These are phyloP conservation scores for Daedaleopsis sinensis DNA, from an alignment of 768 basidiomycete genomes.

Conservation along the genomic window DNA sequence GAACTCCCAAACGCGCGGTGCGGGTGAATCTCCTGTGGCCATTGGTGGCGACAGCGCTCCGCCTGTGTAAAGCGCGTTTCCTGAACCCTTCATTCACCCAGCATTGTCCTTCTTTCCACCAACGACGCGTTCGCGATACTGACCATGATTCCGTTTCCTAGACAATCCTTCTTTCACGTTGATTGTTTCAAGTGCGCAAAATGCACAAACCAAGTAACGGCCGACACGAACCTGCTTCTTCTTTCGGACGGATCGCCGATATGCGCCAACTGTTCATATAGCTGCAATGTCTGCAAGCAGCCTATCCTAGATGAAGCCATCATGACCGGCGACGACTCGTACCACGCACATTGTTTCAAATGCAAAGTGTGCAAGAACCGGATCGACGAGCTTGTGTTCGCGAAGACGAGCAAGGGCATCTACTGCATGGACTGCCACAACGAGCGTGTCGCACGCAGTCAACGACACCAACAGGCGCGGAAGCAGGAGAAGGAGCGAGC, in stretches of 20 bases:
- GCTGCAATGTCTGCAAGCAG: conserved; percentile 91
- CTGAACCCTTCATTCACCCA: not conserved
- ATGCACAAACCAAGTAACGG: conserved; percentile 88
- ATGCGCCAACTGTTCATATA: conserved; percentile 90
- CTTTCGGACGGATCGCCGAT: conserved; percentile 98
- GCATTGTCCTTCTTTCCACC: not conserved
- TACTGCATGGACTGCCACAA: conserved; percentile 99
- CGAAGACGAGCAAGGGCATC: conserved; percentile 97
- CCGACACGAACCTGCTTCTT: conserved; percentile 95
- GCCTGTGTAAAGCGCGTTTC: not conserved
- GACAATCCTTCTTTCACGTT: conserved; percentile 93
- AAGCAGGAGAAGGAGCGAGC: conserved; percentile 45
- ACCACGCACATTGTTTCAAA: conserved; percentile 98
- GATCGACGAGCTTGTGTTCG: conserved; percentile 98
- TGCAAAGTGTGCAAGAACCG: conserved; percentile 93
- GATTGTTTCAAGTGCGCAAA: conserved; percentile 98
- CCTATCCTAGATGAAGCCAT: conserved; percentile 99
- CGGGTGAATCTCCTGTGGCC: not conserved
- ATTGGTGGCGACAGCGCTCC: not conserved
- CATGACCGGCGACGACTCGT: conserved; percentile 99
- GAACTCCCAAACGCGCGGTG: too few relatives aligned
- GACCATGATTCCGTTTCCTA: conserved; percentile 35
- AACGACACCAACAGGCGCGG: conserved; percentile 81
- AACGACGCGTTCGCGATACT: not conserved
- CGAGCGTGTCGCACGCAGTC: conserved; percentile 91